Conservation (phyloP, 257 asterid species). For the Lavandula angustifolia region DNA sequence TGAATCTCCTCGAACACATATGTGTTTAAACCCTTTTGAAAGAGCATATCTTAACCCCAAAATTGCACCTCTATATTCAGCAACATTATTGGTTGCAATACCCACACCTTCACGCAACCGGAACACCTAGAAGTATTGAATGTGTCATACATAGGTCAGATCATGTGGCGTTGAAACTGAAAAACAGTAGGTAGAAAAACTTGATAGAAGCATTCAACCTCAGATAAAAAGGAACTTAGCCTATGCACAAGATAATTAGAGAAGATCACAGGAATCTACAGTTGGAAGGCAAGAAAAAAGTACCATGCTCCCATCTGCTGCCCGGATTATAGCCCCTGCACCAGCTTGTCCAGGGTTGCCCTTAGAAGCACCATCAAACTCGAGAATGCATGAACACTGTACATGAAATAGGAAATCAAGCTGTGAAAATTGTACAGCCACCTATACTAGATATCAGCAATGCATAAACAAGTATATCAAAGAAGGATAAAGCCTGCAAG, state of each 20-base stretch:
- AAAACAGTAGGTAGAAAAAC: constrained; percentile 20
- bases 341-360: constrained; percentile 99
- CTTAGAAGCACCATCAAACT: constrained; percentile 96
- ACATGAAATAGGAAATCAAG: constrained; percentile 38
- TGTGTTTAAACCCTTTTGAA: constrained; percentile 78
- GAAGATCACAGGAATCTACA: not conserved
- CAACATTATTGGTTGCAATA: constrained; percentile 87
- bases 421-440: constrained; percentile 33
- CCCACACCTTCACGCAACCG: constrained; percentile 97
- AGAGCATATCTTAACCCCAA: constrained; percentile 89
- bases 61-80: constrained; percentile 88
- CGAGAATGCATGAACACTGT: constrained; percentile 78
- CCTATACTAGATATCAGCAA: constrained; percentile 11
- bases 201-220: constrained; percentile 3
- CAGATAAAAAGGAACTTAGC: not conserved
- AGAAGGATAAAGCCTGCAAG: not conserved
- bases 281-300: constrained; percentile 13
- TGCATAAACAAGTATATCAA: constrained; percentile 2
- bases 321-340: constrained; percentile 85
- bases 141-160: constrained; percentile 14
- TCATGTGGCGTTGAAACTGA: constrained; percentile 11
- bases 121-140: constrained; percentile 51
- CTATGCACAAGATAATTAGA: not conserved
- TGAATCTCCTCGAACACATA: constrained; percentile 91
- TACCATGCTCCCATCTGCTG: constrained; percentile 90